A percentile compares a stretch with the other conserved stretches of the same genome.
Evolutionary conservation across 345 rosid species (phyloP).

Genomic region (Eucalyptus paniculata): DNA sequence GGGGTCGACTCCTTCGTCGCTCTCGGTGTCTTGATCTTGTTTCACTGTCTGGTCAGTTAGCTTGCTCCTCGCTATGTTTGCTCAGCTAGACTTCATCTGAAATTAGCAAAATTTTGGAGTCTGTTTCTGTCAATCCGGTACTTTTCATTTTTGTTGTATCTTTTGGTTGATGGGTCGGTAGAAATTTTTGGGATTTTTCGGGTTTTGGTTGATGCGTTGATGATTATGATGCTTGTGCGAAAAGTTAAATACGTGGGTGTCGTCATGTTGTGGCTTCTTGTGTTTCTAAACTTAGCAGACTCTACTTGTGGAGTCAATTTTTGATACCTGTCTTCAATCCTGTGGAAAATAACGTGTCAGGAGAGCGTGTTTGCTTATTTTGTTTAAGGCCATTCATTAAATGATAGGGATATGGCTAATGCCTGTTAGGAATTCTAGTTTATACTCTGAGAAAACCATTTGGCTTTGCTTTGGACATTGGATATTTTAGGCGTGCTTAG

Average conservation of each 20-base stretch:
- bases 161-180: not conserved
- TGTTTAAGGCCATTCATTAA: not conserved
- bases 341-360: not conserved
- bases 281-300: not conserved
- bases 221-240: not conserved
- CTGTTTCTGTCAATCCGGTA: not conserved
- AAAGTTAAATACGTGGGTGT: not conserved
- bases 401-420: not conserved
- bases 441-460: not conserved
- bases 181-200: not conserved
- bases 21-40: slow-evolving; percentile 46
- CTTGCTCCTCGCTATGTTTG: not conserved
- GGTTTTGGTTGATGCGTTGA: not conserved
- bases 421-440: not conserved
- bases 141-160: not conserved
- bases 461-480: not conserved
- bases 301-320: not conserved
- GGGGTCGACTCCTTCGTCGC: slow-evolving; percentile 57
- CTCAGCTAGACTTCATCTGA: not conserved
- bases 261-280: not conserved
- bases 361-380: not conserved
- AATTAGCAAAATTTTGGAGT: not conserved
- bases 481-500: not conserved
- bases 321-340: not conserved
- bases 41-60: slow-evolving; percentile 57